Percentiles rank a stretch among this genome's conserved stretches.
Evolutionary conservation across 805 yeast species (phyloP).

Genomic region (Lachancea waltii): DNA sequence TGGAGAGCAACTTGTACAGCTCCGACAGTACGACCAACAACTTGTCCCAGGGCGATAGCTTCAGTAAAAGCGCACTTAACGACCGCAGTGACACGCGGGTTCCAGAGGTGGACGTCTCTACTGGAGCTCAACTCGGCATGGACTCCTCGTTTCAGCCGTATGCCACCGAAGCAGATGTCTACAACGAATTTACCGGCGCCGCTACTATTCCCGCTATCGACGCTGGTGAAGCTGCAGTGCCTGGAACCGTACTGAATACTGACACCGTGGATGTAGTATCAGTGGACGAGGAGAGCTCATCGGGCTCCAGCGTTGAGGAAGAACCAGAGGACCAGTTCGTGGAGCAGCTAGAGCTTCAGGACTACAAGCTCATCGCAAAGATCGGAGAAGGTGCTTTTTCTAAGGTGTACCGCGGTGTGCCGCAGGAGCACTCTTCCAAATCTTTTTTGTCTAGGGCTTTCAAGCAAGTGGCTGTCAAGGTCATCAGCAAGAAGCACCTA

Average conservation of each 20-base stretch:
- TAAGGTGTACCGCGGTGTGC: slow-evolving; percentile 58
- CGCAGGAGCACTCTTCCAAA: slow-evolving; percentile 13
- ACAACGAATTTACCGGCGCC: not conserved
- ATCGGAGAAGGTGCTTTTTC: slow-evolving; percentile 85
- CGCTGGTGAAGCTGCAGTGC: not conserved
- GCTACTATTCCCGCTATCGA: not conserved
- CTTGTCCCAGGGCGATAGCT: not conserved
- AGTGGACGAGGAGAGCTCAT: slow-evolving; percentile 8
- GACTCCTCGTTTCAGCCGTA: no score
- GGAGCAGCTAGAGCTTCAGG: slow-evolving; percentile 33
- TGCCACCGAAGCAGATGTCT: not conserved
- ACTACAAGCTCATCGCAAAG: slow-evolving; percentile 39
- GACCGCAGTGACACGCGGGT: slow-evolving; percentile 8
- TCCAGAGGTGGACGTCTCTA: not conserved
- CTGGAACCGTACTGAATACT: not conserved
- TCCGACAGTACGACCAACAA: slow-evolving; percentile 4
- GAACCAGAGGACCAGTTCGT: slow-evolving; percentile 25
- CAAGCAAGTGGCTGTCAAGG: slow-evolving; percentile 43
- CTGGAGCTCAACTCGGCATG: no score
- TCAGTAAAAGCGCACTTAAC: slow-evolving; percentile 2
- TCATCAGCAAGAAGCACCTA: slow-evolving; percentile 63
- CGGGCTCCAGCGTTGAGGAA: slow-evolving; percentile 11
- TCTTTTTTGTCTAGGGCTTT: slow-evolving; percentile 12
- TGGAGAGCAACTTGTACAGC: slow-evolving; percentile 2
- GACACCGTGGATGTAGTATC: slow-evolving; percentile 4